These are phyloP conservation scores for Diaporthe citri DNA, from an alignment of 2,329 filamentous ascomycete genomes.

Conservation along the genomic window DNA sequence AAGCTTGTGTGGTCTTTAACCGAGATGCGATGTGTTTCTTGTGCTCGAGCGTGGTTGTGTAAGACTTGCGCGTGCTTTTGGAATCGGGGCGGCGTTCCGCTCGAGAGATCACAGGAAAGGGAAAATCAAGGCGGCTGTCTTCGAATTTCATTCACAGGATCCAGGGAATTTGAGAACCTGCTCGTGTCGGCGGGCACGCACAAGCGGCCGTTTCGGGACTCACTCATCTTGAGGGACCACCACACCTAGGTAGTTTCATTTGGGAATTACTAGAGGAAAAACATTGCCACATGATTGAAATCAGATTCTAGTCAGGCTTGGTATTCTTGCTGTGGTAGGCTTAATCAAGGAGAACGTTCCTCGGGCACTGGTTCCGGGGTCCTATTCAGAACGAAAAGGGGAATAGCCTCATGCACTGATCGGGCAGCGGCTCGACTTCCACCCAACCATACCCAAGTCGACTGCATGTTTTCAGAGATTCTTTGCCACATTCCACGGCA, in stretches of 20 bases:
- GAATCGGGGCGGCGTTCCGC: neutral
- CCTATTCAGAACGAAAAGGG: conserved; percentile 39
- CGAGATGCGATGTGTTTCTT: neutral
- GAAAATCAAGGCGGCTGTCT: accelerated
- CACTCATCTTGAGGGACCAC: too few species aligned
- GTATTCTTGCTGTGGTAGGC: neutral
- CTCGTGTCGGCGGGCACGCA: neutral
- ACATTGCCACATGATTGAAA: neutral
- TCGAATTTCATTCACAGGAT: neutral
- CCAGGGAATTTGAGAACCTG: accelerated
- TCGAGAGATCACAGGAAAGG: neutral
- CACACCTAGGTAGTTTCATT: neutral
- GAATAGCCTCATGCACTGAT: conserved; percentile 32
- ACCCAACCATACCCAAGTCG: neutral
- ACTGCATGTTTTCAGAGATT: neutral
- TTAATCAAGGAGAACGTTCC: neutral
- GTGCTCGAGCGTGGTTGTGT: neutral
- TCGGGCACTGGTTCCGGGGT: conserved; percentile 8
- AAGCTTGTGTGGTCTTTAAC: neutral
- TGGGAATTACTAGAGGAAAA: too few species aligned
- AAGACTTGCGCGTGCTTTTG: neutral
- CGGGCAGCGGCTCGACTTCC: neutral
- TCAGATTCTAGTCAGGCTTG: neutral
- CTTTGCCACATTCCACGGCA: neutral
- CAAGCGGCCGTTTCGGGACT: neutral